phyloP scores from a whole-genome alignment of 2,329 filamentous ascomycete genomes.

The Epichloe elymi region DNA sequence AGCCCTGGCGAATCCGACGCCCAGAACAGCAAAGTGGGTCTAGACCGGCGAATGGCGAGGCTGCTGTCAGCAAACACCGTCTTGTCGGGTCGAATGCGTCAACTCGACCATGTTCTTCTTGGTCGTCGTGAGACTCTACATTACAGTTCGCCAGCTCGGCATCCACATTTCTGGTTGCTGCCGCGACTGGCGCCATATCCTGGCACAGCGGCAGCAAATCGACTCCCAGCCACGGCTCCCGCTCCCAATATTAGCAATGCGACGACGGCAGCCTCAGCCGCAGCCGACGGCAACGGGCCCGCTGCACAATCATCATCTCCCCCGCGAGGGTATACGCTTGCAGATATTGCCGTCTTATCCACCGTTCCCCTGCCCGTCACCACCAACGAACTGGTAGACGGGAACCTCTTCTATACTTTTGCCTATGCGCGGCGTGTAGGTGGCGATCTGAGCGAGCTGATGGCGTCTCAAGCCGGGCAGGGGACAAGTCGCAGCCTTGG shows the following conservation, averaged over 20 bases:
- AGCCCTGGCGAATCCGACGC: constrained; percentile 24
- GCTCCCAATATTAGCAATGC: neutral
- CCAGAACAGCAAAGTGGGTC: constrained; percentile 21
- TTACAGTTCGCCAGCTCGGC: constrained; percentile 5
- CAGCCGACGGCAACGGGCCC: constrained; percentile 5
- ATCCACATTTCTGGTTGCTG: constrained; percentile 4
- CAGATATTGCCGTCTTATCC: constrained; percentile 18
- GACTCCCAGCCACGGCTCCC: neutral
- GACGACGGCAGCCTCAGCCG: neutral
- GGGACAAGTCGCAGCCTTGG: constrained; percentile 11
- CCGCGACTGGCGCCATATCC: constrained; percentile 6
- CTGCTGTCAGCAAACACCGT: constrained; percentile 22
- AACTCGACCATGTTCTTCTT: constrained; percentile 12
- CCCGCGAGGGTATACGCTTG: constrained; percentile 19
- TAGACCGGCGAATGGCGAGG: constrained; percentile 20
- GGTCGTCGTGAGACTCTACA: constrained; percentile 5
- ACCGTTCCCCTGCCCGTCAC: constrained; percentile 19
- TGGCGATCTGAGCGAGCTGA: constrained; percentile 16
- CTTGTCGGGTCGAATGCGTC: constrained; percentile 20
- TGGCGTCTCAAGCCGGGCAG: constrained; percentile 11
- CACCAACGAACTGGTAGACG: constrained; percentile 18
- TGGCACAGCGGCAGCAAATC: constrained; percentile 1
- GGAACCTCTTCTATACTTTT: constrained; percentile 19
- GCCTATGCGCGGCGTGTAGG: constrained; percentile 16
- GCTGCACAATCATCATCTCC: constrained; percentile 10